Percentiles rank a stretch among this genome's conserved stretches.
These are phyloP conservation scores for Xerocomus tenax DNA, from an alignment of 1,284 basidiomycete species.

Conservation along the genomic window DNA sequence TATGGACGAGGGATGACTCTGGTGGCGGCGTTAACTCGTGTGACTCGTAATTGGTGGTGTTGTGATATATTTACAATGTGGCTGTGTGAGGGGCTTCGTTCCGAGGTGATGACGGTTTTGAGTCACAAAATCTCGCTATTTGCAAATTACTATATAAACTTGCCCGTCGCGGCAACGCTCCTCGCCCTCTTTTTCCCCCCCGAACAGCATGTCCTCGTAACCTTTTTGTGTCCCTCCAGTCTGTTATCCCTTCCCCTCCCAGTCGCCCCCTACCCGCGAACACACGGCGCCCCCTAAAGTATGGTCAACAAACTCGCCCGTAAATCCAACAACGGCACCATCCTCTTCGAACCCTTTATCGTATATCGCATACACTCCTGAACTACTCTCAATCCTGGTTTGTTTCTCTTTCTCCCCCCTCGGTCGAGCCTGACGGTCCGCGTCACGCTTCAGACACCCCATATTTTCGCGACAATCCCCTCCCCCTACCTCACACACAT, in stretches of 20 bases:
- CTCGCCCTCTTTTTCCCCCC: slow-evolving; percentile 17
- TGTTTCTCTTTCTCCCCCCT: slow-evolving; percentile 4
- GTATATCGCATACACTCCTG: slow-evolving; percentile 73
- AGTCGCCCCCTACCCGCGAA: slow-evolving; percentile 24
- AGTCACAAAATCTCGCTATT: slow-evolving; percentile 30
- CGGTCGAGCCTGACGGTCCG: slow-evolving; percentile 3
- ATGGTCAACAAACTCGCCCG: slow-evolving; percentile 76
- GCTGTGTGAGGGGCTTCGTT: slow-evolving; percentile 27
- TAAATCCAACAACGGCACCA: slow-evolving; percentile 71
- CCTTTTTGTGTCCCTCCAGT: slow-evolving; percentile 23
- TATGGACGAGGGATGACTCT: slow-evolving; percentile 64
- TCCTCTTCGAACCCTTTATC: slow-evolving; percentile 75
- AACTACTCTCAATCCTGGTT: slow-evolving; percentile 25
- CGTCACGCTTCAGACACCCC: slow-evolving; percentile 18
- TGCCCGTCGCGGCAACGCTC: background rate
- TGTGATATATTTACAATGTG: slow-evolving; percentile 26
- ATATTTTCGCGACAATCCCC: slow-evolving; percentile 11
- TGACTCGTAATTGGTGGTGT: slow-evolving; percentile 19
- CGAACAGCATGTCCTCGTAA: slow-evolving; percentile 39
- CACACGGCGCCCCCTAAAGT: slow-evolving; percentile 44
- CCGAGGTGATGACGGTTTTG: slow-evolving; percentile 23
- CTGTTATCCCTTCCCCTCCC: background rate
- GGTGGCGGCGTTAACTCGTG: slow-evolving; percentile 19
- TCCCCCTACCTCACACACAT: slow-evolving; percentile 29
- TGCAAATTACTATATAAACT: slow-evolving; percentile 32